Base-by-base conservation (phyloP, 805 yeast species). In the Starmerella potacharoeniae region DNA sequence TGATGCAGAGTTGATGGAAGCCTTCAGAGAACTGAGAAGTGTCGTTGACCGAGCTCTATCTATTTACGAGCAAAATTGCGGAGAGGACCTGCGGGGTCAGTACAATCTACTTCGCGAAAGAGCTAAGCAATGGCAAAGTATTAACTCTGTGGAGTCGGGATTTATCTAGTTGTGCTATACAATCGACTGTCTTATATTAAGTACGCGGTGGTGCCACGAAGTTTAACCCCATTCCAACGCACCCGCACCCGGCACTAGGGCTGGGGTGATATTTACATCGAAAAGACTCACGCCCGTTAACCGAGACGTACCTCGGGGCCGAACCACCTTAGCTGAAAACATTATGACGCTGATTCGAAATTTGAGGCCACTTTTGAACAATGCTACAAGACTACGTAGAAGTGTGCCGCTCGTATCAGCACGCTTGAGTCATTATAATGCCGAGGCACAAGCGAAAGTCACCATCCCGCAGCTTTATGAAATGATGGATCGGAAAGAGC, bases 401-500 rank as follows among this genome's bases (percentile, higher is more conserved):
- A 40, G 5, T 8, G 11, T 17, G 5, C 39, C 46, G 4, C 40
- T 36, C 6, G 10, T 37, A 17, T 7, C 9, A 16, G 33, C 6
- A 7, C 52, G 64, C 9, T 36, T 17, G 22, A 62, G 65, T 51
- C 66, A 62, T 37, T 46, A 46, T 22, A 53, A 52, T 10, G 49
- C 55, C 7, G 53, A 55, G 5, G 29, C 49, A 6, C 40, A 13
- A 28, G 57, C 66, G 6, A 71, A 72, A 53, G 69, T 68, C 33
- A 71, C 79, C 10, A 67, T 79, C 34, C 71, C 69, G 10, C 74
- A 71, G 55, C 66, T 79, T 11, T 65, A 68, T 6, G 62, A 65
- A 11, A 66, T 72, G 57, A 69, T 72, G 53, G 41, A 50, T 1
- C 52, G 63, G 4, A 66, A 69, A 2, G 63, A 62, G 2, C 81